Conservation (phyloP, 2,329 filamentous ascomycete species). For the Aureobasidium musti region DNA sequence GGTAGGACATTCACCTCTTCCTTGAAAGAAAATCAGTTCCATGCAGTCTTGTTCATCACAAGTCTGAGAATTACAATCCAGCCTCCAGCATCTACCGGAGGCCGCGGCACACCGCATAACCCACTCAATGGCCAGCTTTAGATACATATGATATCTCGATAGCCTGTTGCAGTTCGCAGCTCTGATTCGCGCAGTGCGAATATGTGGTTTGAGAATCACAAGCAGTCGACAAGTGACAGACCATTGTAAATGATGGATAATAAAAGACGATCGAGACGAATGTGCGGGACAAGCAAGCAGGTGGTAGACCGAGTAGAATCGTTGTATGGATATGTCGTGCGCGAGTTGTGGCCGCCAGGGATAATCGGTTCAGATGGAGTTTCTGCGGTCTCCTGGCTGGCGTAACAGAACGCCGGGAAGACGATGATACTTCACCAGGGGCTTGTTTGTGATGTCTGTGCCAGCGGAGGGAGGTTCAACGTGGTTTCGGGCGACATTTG, state of each 20-base stretch:
- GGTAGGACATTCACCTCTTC: background rate
- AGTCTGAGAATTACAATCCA: background rate
- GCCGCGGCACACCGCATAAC: background rate
- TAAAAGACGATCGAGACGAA: background rate
- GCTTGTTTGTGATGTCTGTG: too few relatives aligned
- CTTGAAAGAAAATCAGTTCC: background rate
- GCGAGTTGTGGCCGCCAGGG: background rate
- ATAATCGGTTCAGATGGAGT: background rate
- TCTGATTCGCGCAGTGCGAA: background rate
- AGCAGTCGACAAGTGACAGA: background rate
- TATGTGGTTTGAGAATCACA: too few relatives aligned
- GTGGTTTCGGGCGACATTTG: too few relatives aligned
- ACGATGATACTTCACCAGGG: too few relatives aligned
- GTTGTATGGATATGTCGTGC: background rate
- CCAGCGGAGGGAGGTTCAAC: too few relatives aligned
- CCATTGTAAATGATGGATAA: background rate
- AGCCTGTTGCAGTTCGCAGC: background rate
- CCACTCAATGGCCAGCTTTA: background rate
- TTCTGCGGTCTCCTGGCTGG: too few relatives aligned
- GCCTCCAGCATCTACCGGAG: background rate
- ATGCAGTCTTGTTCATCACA: conserved; percentile 7
- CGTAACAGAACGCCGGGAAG: too few relatives aligned
- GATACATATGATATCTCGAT: background rate
- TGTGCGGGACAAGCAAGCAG: background rate
- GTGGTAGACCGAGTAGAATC: background rate